Evolutionary conservation across 345 rosid species (phyloP).

Genomic region (Eucalyptus guilfoylei): DNA sequence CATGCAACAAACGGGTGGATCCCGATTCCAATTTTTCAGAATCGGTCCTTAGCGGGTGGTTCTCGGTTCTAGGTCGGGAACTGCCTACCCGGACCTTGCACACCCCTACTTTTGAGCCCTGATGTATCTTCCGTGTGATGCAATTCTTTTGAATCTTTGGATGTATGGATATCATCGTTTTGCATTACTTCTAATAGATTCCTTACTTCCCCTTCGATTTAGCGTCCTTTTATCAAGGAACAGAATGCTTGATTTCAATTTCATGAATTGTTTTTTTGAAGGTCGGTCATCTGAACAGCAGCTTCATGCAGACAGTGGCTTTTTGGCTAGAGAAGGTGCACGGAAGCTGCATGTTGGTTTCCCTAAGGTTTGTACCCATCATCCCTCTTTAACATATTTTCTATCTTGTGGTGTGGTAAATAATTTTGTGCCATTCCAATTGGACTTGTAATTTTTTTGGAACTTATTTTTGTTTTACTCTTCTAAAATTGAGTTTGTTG

Average conservation of each 20-base stretch:
- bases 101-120: too few species aligned
- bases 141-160: background rate
- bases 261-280: background rate
- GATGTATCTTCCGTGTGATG: background rate
- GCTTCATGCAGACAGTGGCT: background rate
- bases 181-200: background rate
- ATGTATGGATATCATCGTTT: background rate
- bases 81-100: too few species aligned
- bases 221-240: background rate
- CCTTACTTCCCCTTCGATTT: background rate
- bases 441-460: background rate
- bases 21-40: too few species aligned
- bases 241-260: background rate
- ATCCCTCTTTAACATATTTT: background rate
- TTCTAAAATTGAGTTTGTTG: background rate
- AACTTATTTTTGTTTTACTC: background rate
- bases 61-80: too few species aligned
- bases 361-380: background rate
- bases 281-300: conserved; percentile 10
- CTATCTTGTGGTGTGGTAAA: background rate
- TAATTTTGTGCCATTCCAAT: background rate
- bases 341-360: conserved; percentile 1
- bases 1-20: too few species aligned
- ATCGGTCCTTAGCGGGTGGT: too few species aligned
- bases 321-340: conserved; percentile 4